Base-by-base conservation (phyloP, 257 asterid genomes). In the Gentiana straminea region DNA sequence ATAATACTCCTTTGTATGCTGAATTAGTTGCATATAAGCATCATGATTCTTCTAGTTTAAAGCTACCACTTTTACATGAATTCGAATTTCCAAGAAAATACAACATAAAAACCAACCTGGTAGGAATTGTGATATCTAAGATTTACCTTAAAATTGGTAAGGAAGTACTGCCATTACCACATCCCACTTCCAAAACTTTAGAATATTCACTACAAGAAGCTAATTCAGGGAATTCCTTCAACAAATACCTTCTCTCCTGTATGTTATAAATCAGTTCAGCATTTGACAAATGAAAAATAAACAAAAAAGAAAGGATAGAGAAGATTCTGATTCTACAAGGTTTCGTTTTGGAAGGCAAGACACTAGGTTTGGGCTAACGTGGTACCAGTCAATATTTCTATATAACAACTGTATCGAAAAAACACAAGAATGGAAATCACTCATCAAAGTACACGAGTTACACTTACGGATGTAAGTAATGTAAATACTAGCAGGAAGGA, bases 141-240 rank as follows among this genome's bases (percentile, higher is more conserved):
- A 11, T 11, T 58, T 70, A 72, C 81, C 78, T 72, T 55, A 91
- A 64, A 60, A 91, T 67, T 39, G 96, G 82, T 57, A 91, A 70
- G 68, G 81, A 92, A 5, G 96, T 84, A 53, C 98, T 86, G 59
- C 95, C 98, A 69, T 81, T 91, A 46, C 98, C 98, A 74, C 98
- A 91, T 43, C 98, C 98, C 41, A 91, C 89, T 72, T 91, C 96
- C 94, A 91, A 81, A 73, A 84, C 81, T 74, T 71, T 81, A 33
- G 80, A 70, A 64, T 70, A 55, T 3, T 75, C 86, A 32, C 61
- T 5, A 62, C 89, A 87, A 46, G 84, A 81, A 59, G 86, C 87
- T 64, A 91, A 68, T 56, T 87, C 92, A 3, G 92, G 95, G 66
- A 91, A 91, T 57, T 84, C 98, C 68, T 82, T 91, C 64, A 84